Conservation (phyloP, 2,329 filamentous ascomycete species). For the Epichloe typhina region DNA sequence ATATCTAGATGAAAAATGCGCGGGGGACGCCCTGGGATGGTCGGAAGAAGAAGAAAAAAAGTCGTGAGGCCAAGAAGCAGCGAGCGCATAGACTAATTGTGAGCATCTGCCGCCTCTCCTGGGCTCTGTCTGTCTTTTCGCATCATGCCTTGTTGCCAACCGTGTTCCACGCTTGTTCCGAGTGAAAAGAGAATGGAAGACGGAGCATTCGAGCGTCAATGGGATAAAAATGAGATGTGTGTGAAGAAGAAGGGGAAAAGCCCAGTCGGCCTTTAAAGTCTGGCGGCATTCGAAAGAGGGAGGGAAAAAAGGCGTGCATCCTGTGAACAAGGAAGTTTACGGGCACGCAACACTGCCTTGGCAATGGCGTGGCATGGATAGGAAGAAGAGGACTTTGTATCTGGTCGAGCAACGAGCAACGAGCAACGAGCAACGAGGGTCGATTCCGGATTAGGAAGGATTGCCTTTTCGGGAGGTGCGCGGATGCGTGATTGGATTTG, state of each 20-base stretch:
- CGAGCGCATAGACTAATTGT: background rate
- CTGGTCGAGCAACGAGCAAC: no score
- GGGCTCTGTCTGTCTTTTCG: no score
- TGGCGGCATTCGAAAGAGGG: no score
- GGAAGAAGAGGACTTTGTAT: no score
- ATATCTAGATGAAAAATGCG: background rate
- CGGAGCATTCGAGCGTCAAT: background rate
- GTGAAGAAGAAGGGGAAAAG: no score
- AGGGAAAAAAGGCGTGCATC: no score
- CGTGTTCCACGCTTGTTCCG: background rate
- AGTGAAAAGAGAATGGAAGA: background rate
- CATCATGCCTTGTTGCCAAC: no score
- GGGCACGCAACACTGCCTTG: no score
- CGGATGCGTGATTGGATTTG: constrained; percentile 5
- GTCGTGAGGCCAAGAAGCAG: background rate
- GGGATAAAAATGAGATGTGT: background rate
- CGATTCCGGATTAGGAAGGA: constrained; percentile 5
- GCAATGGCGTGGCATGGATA: no score
- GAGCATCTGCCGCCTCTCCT: background rate
- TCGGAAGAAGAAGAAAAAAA: background rate
- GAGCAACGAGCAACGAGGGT: background rate
- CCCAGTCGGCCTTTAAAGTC: no score
- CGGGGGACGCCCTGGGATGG: background rate
- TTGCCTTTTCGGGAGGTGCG: constrained; percentile 8
- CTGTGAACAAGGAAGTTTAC: no score